Evolutionary conservation across 1,284 basidiomycete species (phyloP).

Genomic region (Malassezia dermatis): DNA sequence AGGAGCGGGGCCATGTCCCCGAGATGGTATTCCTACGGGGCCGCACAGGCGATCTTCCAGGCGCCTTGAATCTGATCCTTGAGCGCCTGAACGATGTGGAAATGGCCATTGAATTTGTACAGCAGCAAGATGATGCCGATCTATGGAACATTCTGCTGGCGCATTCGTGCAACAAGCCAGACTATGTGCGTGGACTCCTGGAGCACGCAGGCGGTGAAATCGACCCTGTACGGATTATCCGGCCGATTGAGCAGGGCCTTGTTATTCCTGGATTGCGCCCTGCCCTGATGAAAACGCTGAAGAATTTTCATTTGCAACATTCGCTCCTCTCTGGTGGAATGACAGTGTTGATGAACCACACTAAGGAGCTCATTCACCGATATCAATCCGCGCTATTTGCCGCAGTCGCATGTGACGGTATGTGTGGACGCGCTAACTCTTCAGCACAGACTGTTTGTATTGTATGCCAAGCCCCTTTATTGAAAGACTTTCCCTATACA

Average conservation of each 20-base stretch:
- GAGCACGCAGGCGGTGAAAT: conserved; percentile 96
- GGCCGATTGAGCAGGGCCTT: conserved; percentile 85
- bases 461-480: conserved; percentile 22
- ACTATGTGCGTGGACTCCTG: conserved; percentile 78
- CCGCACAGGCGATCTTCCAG: conserved; percentile 91
- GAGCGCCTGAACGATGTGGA: conserved; percentile 80
- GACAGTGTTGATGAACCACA: conserved; percentile 33
- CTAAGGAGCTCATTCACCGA: conserved; percentile 22
- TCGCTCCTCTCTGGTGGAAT: conserved; percentile 38
- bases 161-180: conserved; percentile 84
- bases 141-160: conserved; percentile 91
- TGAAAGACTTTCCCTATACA: conserved; percentile 10
- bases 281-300: conserved; percentile 88
- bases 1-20: conserved; percentile 70
- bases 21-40: conserved; percentile 98
- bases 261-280: conserved; percentile 90
- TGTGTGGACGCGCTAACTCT: background rate
- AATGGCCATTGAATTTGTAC: conserved; percentile 89
- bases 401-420: conserved; percentile 25
- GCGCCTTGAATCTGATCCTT: conserved; percentile 86
- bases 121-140: conserved; percentile 91
- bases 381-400: conserved; percentile 22
- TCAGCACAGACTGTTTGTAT: conserved; percentile 20
- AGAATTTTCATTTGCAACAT: conserved; percentile 75
- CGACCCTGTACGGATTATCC: conserved; percentile 83